Conservation (phyloP, 441 rosid genomes). For the Aleurites moluccanus region DNA sequence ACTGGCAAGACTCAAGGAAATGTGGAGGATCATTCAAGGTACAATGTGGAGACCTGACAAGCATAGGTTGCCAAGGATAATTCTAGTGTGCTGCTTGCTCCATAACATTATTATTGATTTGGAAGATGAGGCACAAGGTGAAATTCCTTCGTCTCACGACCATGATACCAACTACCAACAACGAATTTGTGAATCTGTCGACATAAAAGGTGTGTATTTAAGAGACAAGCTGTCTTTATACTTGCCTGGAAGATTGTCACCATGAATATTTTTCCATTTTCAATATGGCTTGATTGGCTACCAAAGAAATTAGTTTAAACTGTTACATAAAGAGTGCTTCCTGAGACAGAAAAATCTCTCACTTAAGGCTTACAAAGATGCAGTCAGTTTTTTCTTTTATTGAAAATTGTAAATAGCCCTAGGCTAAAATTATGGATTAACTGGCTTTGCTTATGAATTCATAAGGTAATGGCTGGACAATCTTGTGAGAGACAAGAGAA, state of each 20-base stretch:
- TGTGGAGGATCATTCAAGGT: slow-evolving; percentile 61
- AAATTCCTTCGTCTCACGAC: slow-evolving; percentile 28
- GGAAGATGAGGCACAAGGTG: slow-evolving; percentile 46
- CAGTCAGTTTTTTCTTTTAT: background rate
- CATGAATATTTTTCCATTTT: slow-evolving; percentile 20
- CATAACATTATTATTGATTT: slow-evolving; percentile 60
- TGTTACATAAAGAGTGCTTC: background rate
- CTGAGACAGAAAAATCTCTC: background rate
- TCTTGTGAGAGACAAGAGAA: background rate
- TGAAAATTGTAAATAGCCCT: background rate
- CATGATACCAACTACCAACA: slow-evolving; percentile 50
- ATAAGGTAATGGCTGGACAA: slow-evolving; percentile 1
- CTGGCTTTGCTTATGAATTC: background rate
- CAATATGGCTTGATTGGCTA: background rate
- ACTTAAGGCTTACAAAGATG: background rate
- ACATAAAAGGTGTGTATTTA: slow-evolving; percentile 38
- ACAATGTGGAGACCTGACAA: slow-evolving; percentile 79
- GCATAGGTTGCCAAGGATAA: slow-evolving; percentile 59
- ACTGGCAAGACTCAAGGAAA: slow-evolving; percentile 53
- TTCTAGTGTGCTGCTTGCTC: slow-evolving; percentile 71
- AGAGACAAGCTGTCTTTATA: slow-evolving; percentile 51
- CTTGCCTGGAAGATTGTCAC: slow-evolving; percentile 36
- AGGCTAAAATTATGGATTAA: background rate
- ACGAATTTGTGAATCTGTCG: slow-evolving; percentile 38
- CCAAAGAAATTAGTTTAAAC: background rate